Base-by-base conservation (phyloP, 768 basidiomycete species). In the Amanita brunnescens region DNA sequence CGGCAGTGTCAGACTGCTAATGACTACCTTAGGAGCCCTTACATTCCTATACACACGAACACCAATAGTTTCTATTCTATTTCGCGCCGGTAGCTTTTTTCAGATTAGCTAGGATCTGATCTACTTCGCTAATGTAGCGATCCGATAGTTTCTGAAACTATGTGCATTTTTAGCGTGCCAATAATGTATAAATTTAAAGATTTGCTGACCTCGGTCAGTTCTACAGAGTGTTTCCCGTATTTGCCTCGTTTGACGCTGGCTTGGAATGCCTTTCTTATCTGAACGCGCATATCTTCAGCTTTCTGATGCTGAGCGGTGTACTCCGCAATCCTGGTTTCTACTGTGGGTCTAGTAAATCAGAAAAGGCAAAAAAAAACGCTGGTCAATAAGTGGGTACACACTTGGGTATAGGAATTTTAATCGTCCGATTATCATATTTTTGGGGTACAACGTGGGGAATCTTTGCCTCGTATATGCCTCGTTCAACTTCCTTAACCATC, bases 391-490 rank as follows among this genome's bases (percentile, higher is more conserved):
- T 12, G 32, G 40, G 42, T 21, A 13, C 44, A 16, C 55, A 90
- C 89, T 82, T 90, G 38, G 90, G 85, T 63, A 91, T 80, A 0
- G 88, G 85, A 53, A 92, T 78, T 55, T 77, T 85, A 56, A 92
- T 75, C 1, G 90, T 91, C 38, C 82, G 77, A 26, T 61, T 68
- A 58, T 92, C 89, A 37, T 78, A 67, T 51, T 74, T 74, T 57
- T 91, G 90, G 3, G 89, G 89, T 0, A 81, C 73, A 8, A 88
- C 74, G 24, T 81, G 76, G 7, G 86, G 81, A 33, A 91, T 69
- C 55, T 85, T 85, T 3, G 85, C 82, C n/a, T 79, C 75, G 58
- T 89, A 88, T 5, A 92, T 67, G 0, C 77, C 87, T 57, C 79
- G 75, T 63, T 92, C 88, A 35, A 90, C 80, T 34, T 73, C 70